Conservation (phyloP, 2,329 filamentous ascomycete species). For the Sporothrix schenckii region DNA sequence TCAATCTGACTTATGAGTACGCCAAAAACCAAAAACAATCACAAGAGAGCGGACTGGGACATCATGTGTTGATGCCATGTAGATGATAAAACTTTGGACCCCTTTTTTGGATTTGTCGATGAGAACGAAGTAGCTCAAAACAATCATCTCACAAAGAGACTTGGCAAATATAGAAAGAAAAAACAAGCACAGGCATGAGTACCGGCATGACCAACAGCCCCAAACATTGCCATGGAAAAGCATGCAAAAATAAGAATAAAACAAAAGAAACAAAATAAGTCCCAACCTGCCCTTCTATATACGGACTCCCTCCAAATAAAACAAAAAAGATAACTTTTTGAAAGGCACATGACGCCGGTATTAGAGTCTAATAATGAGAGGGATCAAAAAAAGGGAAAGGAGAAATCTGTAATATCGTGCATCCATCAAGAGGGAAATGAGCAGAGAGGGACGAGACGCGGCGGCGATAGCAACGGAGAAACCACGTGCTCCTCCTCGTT, state of each 20-base stretch:
- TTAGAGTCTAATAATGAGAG: slow-evolving; percentile 15
- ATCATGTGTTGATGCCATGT: neutral
- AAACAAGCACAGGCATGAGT: neutral
- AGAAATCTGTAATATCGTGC: slow-evolving; percentile 5
- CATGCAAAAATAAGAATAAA: neutral
- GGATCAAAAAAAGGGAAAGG: slow-evolving; percentile 5
- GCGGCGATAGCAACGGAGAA: neutral
- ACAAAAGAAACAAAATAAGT: neutral
- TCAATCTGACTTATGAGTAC: too few species aligned
- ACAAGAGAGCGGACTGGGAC: neutral
- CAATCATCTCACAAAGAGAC: neutral
- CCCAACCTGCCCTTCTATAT: slow-evolving; percentile 24
- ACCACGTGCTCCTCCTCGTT: neutral
- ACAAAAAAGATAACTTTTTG: slow-evolving; percentile 5
- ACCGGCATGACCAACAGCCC: slow-evolving; percentile 4
- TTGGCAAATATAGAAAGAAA: slow-evolving; percentile 6
- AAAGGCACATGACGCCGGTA: slow-evolving; percentile 27
- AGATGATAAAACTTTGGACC: neutral
- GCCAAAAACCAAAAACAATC: neutral
- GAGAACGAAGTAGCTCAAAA: neutral
- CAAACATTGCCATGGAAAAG: neutral
- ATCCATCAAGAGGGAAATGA: slow-evolving; percentile 1
- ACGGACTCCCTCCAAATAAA: slow-evolving; percentile 25
- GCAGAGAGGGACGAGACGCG: neutral
- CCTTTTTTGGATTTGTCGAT: neutral